These are phyloP conservation scores for Primulina tabacum DNA, from an alignment of 257 asterid genomes.

Conservation along the genomic window DNA sequence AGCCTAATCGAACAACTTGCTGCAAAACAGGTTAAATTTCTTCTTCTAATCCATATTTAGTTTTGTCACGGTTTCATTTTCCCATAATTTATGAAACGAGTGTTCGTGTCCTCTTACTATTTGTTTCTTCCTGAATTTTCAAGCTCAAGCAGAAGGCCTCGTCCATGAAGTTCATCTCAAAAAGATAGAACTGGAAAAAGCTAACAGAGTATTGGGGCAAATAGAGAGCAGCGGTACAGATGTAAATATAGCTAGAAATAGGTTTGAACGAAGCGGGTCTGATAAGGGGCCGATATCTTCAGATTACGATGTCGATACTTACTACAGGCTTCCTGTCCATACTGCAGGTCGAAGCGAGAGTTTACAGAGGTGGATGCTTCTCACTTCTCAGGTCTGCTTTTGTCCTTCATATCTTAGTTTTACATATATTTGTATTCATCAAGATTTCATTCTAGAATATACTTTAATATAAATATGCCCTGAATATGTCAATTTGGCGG, in stretches of 20 bases:
- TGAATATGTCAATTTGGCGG: constrained; percentile 17
- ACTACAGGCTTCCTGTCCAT: constrained; percentile 57
- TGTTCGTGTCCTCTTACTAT: background rate
- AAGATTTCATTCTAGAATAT: constrained; percentile 62
- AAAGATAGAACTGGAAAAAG: constrained; percentile 79
- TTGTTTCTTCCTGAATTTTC: constrained; percentile 22
- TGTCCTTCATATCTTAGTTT: constrained; percentile 65
- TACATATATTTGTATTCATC: constrained; percentile 82
- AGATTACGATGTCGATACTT: too few species aligned
- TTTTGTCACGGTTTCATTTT: constrained; percentile 2
- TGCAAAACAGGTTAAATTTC: constrained; percentile 60
- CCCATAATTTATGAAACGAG: background rate
- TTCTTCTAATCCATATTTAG: background rate
- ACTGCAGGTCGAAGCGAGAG: constrained; percentile 48
- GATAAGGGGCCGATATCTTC: constrained; percentile 42
- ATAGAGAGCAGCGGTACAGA: constrained; percentile 52
- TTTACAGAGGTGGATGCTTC: constrained; percentile 72
- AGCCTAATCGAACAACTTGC: constrained; percentile 90
- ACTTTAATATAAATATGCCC: background rate
- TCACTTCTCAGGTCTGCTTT: constrained; percentile 84
- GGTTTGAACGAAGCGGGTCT: constrained; percentile 58
- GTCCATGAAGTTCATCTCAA: constrained; percentile 54
- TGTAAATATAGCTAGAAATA: constrained; percentile 52
- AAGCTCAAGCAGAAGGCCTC: constrained; percentile 91
- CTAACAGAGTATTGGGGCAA: constrained; percentile 58